Base-by-base conservation (phyloP, 352 stramenopile genomes). In the Albugo laibachii region DNA sequence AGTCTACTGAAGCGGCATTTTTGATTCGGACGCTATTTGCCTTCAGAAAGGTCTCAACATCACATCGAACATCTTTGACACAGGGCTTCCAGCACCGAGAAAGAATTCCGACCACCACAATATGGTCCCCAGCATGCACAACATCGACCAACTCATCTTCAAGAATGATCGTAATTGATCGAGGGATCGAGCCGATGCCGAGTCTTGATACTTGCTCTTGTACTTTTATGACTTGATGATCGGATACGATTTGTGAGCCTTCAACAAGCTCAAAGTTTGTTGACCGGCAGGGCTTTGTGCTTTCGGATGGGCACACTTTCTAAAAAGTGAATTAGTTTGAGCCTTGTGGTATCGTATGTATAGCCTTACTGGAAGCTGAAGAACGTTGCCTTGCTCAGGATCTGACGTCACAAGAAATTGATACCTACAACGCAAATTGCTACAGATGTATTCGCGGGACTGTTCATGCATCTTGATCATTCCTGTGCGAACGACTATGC, bases 121-220 rank as follows among this genome's bases (percentile, higher is more conserved):
- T 91, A 51, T 98, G 89, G 63, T 99, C 93, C n/a, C 94, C 94
- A 36, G 94, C 88, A 58, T 98, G 83, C 15, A 83, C 70, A 5
- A 65, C 63, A 48, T 86, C 73, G 19, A 86, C 73, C 0, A 86
- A 52, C 20, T 83, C 68, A 42, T 97, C 83, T 52, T 95, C 71
- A 14, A 98, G 60, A 52, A 97, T 86, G n/a, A 98, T 80, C 20
- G 96, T 59, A 16, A 99, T 92, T 15, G 80, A 92, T 27, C 88
- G 66, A 1, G 93, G 94, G 48, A 97, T 95, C 31, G 73, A 92
- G 0, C 92, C 92, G 24, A 97, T 72, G 20, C 66, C 70, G 12
- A 95, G 55, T 51, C 85, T 89, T n/a, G 81, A 84, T 16, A 86
- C 80, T 43, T 92, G 76, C 56, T 99, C 93, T 62, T 98, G 92